Evolutionary conservation across 1,284 basidiomycete genomes (phyloP).

Genomic region (Sphaerobolus stellatus): DNA sequence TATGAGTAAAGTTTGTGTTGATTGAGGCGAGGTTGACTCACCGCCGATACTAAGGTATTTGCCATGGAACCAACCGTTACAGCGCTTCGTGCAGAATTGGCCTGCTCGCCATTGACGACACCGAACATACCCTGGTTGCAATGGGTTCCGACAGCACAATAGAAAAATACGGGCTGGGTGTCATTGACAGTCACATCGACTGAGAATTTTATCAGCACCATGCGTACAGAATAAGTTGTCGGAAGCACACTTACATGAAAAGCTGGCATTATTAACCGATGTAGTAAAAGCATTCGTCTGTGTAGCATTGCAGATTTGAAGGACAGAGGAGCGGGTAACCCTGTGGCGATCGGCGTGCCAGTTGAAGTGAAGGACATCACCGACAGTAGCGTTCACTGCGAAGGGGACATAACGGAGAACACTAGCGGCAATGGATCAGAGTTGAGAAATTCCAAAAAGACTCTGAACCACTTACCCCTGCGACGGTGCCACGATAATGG

Average conservation of each 20-base stretch:
- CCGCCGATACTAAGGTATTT: too few relatives aligned
- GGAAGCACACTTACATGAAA: slow-evolving; percentile 39
- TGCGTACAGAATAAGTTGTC: too few relatives aligned
- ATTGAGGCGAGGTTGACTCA: too few relatives aligned
- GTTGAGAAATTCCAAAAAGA: too few relatives aligned
- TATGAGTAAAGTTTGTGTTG: too few relatives aligned
- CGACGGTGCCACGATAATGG: slow-evolving; percentile 71
- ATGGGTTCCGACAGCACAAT: slow-evolving; percentile 65
- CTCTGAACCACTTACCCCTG: too few relatives aligned
- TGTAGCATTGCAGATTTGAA: slow-evolving; percentile 70
- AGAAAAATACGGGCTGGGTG: slow-evolving; percentile 69
- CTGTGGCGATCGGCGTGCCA: slow-evolving; percentile 76
- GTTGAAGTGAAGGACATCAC: slow-evolving; percentile 71
- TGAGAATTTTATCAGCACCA: too few relatives aligned
- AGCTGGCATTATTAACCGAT: slow-evolving; percentile 59
- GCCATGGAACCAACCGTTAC: too few relatives aligned
- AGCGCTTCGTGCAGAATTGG: slow-evolving; percentile 34
- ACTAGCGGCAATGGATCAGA: too few relatives aligned
- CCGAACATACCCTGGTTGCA: slow-evolving; percentile 82
- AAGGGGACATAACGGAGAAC: slow-evolving; percentile 74
- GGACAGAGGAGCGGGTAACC: slow-evolving; percentile 68
- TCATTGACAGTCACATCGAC: slow-evolving; percentile 69
- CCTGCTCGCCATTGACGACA: slow-evolving; percentile 54
- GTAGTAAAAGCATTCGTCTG: slow-evolving; percentile 53
- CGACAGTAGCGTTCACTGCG: slow-evolving; percentile 68